Conservation (phyloP, 2,329 filamentous ascomycete genomes). For the Penicillium sp. region DNA sequence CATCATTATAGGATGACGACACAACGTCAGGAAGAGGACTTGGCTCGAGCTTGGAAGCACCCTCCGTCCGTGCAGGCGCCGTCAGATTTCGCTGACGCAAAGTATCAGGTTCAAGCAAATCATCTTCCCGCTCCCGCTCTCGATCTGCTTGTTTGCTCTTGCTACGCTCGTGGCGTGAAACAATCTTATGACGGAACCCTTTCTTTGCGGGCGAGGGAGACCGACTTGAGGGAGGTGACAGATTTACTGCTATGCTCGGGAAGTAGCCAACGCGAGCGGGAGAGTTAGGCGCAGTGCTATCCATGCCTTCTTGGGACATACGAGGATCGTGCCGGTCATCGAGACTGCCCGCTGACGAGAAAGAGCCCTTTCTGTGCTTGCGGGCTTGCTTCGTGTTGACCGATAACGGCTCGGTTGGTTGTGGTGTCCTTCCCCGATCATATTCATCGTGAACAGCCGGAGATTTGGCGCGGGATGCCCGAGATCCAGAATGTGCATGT, state of each 20-base stretch:
- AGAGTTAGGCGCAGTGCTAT: conserved; percentile 45
- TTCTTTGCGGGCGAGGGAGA: conserved; percentile 63
- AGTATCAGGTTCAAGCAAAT: conserved; percentile 19
- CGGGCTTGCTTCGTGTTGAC: conserved; percentile 6
- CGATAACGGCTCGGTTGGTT: conserved; percentile 3
- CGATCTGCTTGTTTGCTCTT: conserved; percentile 41
- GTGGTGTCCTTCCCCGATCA: conserved; percentile 7
- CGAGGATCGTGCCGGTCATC: conserved; percentile 32
- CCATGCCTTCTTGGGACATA: conserved; percentile 45
- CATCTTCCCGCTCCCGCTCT: conserved; percentile 16
- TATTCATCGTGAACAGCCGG: not conserved
- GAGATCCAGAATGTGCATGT: conserved; percentile 6
- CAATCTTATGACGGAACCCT: conserved; percentile 45
- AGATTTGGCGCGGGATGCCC: conserved; percentile 10
- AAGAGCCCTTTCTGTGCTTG: conserved; percentile 52
- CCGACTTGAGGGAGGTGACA: conserved; percentile 63
- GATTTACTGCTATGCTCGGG: conserved; percentile 60
- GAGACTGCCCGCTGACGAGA: conserved; percentile 54
- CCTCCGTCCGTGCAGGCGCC: conserved; percentile 17
- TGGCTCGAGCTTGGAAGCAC: conserved; percentile 25
- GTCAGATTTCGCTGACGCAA: conserved; percentile 16
- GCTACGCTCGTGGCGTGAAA: conserved; percentile 39
- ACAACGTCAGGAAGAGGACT: conserved; percentile 29
- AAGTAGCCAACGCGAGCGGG: conserved; percentile 47
- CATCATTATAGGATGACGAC: conserved; percentile 26